Evolutionary conservation across 2,329 filamentous ascomycete genomes (phyloP).

Genomic region (Alternaria hordeiaustralica): DNA sequence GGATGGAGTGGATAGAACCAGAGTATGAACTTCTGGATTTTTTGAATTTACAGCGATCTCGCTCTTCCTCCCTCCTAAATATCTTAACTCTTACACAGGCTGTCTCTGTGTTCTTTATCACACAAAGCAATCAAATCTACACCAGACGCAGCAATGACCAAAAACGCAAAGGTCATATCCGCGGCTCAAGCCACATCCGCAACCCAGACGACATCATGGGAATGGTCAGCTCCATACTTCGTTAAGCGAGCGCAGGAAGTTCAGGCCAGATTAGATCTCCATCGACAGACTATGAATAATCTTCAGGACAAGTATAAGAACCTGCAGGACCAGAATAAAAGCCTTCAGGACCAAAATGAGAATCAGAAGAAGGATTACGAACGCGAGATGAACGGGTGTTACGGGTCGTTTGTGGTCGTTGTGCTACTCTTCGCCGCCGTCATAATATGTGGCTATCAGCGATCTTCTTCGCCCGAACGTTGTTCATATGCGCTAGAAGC

Average conservation of each 20-base stretch:
- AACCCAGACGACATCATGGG: not conserved
- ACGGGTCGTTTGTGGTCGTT: not conserved
- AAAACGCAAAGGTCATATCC: not conserved
- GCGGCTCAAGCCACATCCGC: not conserved
- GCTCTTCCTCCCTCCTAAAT: not conserved
- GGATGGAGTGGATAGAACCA: not conserved
- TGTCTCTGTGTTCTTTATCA: not conserved
- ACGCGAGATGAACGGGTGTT: not conserved
- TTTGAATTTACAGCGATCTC: not conserved
- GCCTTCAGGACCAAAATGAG: not conserved
- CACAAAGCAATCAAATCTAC: not conserved
- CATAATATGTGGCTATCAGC: not conserved
- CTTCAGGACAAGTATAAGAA: not conserved
- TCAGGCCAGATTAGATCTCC: not conserved
- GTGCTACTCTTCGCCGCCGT: not conserved
- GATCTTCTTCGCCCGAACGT: not conserved
- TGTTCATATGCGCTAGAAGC: not conserved
- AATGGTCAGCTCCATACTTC: not conserved
- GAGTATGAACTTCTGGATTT: not conserved
- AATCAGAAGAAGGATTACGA: not conserved
- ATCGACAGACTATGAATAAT: not conserved
- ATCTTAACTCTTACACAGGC: not conserved
- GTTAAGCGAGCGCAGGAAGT: not conserved
- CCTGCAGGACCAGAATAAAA: not conserved
- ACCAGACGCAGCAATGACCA: not conserved